Evolutionary conservation across 2,329 filamentous ascomycete species (phyloP).

Genomic region (Aspergillus pseudoviridinutans): DNA sequence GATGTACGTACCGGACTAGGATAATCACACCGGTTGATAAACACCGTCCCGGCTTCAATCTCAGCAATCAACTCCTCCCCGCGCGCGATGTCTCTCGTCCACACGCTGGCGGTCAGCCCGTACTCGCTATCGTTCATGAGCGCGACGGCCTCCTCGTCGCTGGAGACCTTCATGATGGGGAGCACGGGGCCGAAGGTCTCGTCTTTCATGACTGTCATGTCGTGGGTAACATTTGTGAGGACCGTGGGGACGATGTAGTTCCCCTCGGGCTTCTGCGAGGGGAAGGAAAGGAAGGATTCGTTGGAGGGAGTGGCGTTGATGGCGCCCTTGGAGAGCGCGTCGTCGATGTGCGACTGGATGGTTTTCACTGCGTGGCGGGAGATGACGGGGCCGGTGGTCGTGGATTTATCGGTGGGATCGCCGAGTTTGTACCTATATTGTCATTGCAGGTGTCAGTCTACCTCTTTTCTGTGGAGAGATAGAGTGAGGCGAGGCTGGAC

Average conservation of each 20-base stretch:
- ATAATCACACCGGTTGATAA: slow-evolving; percentile 88
- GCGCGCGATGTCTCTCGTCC: slow-evolving; percentile 77
- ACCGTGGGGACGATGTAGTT: slow-evolving; percentile 84
- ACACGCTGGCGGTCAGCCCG: slow-evolving; percentile 85
- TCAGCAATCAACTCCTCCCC: slow-evolving; percentile 71
- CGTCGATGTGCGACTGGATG: slow-evolving; percentile 73
- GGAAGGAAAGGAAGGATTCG: slow-evolving; percentile 64
- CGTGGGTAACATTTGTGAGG: slow-evolving; percentile 70
- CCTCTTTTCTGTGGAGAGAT: neutral
- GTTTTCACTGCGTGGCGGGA: slow-evolving; percentile 70
- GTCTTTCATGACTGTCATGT: slow-evolving; percentile 82
- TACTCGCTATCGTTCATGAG: slow-evolving; percentile 93
- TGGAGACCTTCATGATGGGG: slow-evolving; percentile 76
- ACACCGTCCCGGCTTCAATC: slow-evolving; percentile 86
- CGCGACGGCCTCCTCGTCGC: slow-evolving; percentile 71
- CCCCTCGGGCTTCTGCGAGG: slow-evolving; percentile 52
- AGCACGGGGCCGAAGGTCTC: slow-evolving; percentile 93
- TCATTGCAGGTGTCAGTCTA: neutral
- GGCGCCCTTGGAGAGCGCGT: slow-evolving; percentile 77
- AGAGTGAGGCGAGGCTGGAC: neutral
- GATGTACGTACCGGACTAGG: slow-evolving; percentile 70
- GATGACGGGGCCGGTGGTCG: slow-evolving; percentile 80
- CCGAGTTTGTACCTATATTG: slow-evolving; percentile 46
- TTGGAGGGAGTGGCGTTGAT: slow-evolving; percentile 75
- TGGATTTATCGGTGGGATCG: slow-evolving; percentile 69